Evolutionary conservation across 495 filamentous ascomycete genomes (phyloP).

Genomic region (Xylaria venustula): DNA sequence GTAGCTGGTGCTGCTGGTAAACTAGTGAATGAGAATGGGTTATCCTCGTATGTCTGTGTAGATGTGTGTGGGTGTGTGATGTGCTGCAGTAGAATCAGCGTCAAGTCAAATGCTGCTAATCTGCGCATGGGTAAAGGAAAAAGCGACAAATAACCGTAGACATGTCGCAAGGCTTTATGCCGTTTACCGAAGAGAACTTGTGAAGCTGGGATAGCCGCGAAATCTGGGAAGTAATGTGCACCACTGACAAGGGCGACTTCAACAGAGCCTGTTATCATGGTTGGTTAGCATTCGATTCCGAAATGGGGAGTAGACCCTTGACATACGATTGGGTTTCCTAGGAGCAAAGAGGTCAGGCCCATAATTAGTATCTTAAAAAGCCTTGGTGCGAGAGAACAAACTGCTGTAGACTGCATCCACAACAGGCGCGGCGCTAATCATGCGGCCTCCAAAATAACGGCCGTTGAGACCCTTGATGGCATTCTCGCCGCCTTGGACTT

Average conservation of each 20-base stretch:
- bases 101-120: conserved; percentile 14
- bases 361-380: conserved; percentile 59
- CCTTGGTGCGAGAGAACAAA: conserved; percentile 86
- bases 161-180: conserved; percentile 1
- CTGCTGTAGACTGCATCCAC: conserved; percentile 98
- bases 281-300: background rate
- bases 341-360: conserved; percentile 35
- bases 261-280: background rate
- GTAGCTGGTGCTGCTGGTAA: conserved; percentile 15
- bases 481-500: conserved; percentile 90
- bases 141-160: conserved; percentile 11
- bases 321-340: conserved; percentile 38
- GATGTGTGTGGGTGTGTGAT: background rate
- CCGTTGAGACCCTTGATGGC: conserved; percentile 97
- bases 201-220: background rate
- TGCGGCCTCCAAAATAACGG: conserved; percentile 85
- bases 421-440: conserved; percentile 91
- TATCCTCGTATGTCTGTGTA: background rate
- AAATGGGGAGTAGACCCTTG: background rate
- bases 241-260: conserved; percentile 5
- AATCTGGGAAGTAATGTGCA: background rate
- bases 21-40: conserved; percentile 11
- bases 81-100: conserved; percentile 19
- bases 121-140: conserved; percentile 15
- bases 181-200: conserved; percentile 1